phyloP scores from a whole-genome alignment of 306 rosid genomes.

The Cucumis cinereus region DNA sequence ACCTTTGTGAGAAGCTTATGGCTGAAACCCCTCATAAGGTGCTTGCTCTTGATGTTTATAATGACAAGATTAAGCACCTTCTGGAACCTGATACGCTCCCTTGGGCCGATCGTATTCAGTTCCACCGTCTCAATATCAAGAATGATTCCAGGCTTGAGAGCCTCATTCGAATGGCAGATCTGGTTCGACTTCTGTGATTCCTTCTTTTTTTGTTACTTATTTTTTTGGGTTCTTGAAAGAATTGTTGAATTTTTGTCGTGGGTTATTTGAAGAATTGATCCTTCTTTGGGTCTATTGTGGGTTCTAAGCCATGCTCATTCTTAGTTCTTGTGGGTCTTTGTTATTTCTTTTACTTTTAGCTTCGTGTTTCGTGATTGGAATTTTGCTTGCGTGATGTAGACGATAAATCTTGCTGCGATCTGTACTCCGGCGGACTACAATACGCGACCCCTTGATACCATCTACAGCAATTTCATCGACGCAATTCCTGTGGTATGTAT shows the following conservation, averaged over 20 bases:
- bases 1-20: slow-evolving; percentile 82
- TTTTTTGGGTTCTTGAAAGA: not conserved
- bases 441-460: slow-evolving; percentile 85
- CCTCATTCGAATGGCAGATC: slow-evolving; percentile 85
- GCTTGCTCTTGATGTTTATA: slow-evolving; percentile 70
- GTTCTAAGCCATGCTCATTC: not conserved
- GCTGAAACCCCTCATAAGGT: slow-evolving; percentile 71
- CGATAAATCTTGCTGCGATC: slow-evolving; percentile 88
- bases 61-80: slow-evolving; percentile 80
- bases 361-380: not conserved
- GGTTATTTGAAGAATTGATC: not conserved
- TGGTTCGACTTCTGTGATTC: slow-evolving; percentile 21
- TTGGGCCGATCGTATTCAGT: slow-evolving; percentile 69
- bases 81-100: slow-evolving; percentile 53
- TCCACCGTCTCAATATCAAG: slow-evolving; percentile 89
- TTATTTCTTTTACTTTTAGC: not conserved
- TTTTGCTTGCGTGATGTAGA: slow-evolving; percentile 19
- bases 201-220: not conserved
- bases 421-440: slow-evolving; percentile 95
- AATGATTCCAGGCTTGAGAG: slow-evolving; percentile 81
- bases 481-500: slow-evolving; percentile 78
- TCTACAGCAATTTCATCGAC: slow-evolving; percentile 87
- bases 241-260: not conserved
- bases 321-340: not conserved
- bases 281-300: not conserved